Evolutionary conservation across 192 early-diverging fungal genomes (phyloP).

Genomic region (Umbelopsis sp.): DNA sequence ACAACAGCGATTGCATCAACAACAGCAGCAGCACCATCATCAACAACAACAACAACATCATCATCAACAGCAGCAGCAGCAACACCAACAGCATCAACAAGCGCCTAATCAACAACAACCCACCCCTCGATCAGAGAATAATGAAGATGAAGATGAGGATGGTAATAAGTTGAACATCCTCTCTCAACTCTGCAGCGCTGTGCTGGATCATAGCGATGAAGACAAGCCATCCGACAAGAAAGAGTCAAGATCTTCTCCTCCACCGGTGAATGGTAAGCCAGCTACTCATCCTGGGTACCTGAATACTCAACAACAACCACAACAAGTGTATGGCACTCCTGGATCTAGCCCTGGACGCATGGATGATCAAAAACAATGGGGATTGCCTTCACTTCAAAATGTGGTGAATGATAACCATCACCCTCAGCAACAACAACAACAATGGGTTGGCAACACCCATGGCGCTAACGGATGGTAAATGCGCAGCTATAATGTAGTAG

Average conservation of each 20-base stretch:
- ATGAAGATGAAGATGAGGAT: conserved; percentile 23
- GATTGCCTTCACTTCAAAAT: conserved; percentile 5
- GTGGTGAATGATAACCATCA: conserved; percentile 13
- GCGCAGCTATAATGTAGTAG: neutral
- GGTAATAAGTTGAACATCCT: conserved; percentile 32
- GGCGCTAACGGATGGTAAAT: conserved; percentile 2
- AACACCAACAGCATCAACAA: conserved; percentile 1
- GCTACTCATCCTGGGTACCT: neutral
- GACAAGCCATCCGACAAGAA: conserved; percentile 16
- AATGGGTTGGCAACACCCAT: conserved; percentile 14
- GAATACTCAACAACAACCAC: conserved; percentile 13
- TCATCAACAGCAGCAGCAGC: neutral
- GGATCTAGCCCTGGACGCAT: conserved; percentile 16
- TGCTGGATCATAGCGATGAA: conserved; percentile 26
- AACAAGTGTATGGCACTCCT: conserved; percentile 16
- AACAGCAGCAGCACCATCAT: neutral
- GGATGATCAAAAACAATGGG: conserved; percentile 14
- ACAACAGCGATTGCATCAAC: conserved; percentile 8
- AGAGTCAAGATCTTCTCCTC: conserved; percentile 14
- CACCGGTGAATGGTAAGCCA: conserved; percentile 10
- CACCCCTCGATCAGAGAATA: conserved; percentile 12
- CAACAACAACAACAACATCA: neutral
- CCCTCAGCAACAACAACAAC: conserved; percentile 14
- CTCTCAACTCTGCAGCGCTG: conserved; percentile 31
- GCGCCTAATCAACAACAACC: neutral